A percentile compares a stretch with the other conserved stretches of the same genome.
Evolutionary conservation across 2,329 filamentous ascomycete species (phyloP).

Genomic region (Penicillium hordei): DNA sequence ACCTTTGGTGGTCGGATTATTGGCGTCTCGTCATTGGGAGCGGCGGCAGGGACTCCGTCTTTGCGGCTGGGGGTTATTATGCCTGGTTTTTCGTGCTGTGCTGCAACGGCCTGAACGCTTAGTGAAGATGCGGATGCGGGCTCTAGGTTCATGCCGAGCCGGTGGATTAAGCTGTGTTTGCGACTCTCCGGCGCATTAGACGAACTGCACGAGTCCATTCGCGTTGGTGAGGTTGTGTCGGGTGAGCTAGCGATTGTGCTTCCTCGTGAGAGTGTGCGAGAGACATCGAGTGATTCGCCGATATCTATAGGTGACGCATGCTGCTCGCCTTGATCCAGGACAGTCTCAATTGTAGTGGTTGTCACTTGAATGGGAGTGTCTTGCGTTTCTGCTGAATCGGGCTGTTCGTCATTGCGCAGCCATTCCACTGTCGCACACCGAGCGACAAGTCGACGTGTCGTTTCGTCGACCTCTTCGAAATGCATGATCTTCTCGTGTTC

Average conservation of each 20-base stretch:
- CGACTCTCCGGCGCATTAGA: conserved; percentile 16
- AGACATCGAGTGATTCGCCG: conserved; percentile 33
- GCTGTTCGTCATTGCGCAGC: conserved; percentile 38
- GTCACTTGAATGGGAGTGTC: conserved; percentile 13
- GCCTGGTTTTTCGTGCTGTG: conserved; percentile 77
- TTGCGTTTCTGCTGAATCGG: conserved; percentile 15
- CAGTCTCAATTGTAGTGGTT: conserved; percentile 22
- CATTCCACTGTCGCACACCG: conserved; percentile 50
- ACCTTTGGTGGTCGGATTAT: conserved; percentile 29
- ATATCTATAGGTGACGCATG: conserved; percentile 23
- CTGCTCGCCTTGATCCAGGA: conserved; percentile 16
- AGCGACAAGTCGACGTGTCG: conserved; percentile 48
- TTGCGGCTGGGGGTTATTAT: conserved; percentile 73
- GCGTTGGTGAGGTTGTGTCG: conserved; percentile 50
- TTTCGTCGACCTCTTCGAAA: conserved; percentile 53
- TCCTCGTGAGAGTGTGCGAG: conserved; percentile 37
- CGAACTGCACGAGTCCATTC: conserved; percentile 32
- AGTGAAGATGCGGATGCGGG: conserved; percentile 69
- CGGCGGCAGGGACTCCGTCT: conserved; percentile 34
- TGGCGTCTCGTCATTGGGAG: conserved; percentile 22
- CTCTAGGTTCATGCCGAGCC: conserved; percentile 69
- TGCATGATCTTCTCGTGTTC: conserved; percentile 49
- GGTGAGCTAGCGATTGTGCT: conserved; percentile 36
- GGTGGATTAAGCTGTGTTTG: conserved; percentile 28
- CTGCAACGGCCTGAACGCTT: conserved; percentile 75